Percentiles rank a stretch among this genome's conserved stretches.
Evolutionary conservation across 2,329 filamentous ascomycete genomes (phyloP).

Genomic region (Cladosporium velox): DNA sequence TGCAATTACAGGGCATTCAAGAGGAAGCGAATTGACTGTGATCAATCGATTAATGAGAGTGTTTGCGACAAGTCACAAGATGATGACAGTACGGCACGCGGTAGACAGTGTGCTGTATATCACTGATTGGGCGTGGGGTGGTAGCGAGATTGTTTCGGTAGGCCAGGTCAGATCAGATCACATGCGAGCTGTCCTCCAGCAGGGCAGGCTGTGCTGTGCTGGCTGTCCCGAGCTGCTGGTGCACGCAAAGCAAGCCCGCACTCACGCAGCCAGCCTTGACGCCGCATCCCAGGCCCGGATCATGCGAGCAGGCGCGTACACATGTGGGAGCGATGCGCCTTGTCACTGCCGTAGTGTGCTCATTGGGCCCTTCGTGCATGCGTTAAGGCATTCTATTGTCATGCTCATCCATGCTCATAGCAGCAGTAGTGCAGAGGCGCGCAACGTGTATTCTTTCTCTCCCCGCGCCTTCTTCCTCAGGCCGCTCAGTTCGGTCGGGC

Average conservation of each 20-base stretch:
- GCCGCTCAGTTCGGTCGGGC: not conserved
- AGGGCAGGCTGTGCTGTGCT: not conserved
- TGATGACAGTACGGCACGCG: not conserved
- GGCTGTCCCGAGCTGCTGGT: not conserved
- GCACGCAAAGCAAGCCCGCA: not conserved
- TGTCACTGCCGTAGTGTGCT: not conserved
- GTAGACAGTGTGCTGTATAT: not conserved
- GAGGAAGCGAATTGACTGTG: not conserved
- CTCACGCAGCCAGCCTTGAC: not conserved
- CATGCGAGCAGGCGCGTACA: not conserved
- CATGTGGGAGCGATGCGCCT: not conserved
- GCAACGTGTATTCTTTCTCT: not conserved
- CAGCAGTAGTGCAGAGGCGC: not conserved
- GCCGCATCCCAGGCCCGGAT: not conserved
- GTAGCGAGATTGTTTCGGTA: not conserved
- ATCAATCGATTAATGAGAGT: not conserved
- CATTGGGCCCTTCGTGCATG: not conserved
- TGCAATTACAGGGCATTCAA: not conserved
- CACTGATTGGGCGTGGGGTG: not conserved
- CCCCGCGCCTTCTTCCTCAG: not conserved
- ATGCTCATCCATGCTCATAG: not conserved
- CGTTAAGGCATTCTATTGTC: not conserved
- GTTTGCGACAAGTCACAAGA: not conserved
- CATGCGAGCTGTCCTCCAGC: not conserved
- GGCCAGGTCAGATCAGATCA: not conserved